A percentile compares a stretch with the other conserved stretches of the same genome.
Evolutionary conservation across 192 early-diverging fungal genomes (phyloP).

Genomic region (Podila verticillata): DNA sequence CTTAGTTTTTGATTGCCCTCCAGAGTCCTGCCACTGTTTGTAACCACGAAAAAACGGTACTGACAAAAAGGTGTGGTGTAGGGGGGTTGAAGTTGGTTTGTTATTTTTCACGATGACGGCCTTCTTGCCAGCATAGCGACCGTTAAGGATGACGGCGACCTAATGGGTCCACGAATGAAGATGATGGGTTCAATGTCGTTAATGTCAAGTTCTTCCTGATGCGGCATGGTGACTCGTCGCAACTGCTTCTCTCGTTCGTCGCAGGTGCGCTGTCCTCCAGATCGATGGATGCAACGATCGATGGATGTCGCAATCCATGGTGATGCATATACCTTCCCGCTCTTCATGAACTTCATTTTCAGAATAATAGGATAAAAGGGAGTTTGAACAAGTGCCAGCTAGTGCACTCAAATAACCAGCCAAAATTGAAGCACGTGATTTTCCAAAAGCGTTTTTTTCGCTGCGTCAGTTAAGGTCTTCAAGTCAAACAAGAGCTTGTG

Average conservation of each 20-base stretch:
- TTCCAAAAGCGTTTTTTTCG: no score
- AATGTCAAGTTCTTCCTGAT: slow-evolving; percentile 1
- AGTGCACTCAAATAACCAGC: neutral
- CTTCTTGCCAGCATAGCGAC: slow-evolving; percentile 99
- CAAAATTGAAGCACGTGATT: neutral
- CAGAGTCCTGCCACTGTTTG: neutral
- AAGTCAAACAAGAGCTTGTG: no score
- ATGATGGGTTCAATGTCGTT: slow-evolving; percentile 1
- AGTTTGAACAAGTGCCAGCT: neutral
- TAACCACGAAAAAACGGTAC: slow-evolving; percentile 1
- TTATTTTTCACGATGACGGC: slow-evolving; percentile 95
- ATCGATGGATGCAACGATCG: slow-evolving; percentile 6
- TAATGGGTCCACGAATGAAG: slow-evolving; percentile 45
- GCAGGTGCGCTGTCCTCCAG: neutral
- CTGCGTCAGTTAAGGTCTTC: no score
- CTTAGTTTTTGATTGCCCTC: neutral
- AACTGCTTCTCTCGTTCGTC: neutral
- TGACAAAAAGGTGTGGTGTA: slow-evolving; percentile 1
- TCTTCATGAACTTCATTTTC: slow-evolving; percentile 15
- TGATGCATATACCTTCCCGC: slow-evolving; percentile 12
- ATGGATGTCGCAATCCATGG: slow-evolving; percentile 5
- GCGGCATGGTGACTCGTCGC: neutral
- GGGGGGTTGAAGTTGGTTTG: slow-evolving; percentile 35
- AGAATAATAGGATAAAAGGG: neutral
- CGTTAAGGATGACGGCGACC: slow-evolving; percentile 98